Conservation (phyloP, 257 asterid species). For the Primulina huaijiensis region DNA sequence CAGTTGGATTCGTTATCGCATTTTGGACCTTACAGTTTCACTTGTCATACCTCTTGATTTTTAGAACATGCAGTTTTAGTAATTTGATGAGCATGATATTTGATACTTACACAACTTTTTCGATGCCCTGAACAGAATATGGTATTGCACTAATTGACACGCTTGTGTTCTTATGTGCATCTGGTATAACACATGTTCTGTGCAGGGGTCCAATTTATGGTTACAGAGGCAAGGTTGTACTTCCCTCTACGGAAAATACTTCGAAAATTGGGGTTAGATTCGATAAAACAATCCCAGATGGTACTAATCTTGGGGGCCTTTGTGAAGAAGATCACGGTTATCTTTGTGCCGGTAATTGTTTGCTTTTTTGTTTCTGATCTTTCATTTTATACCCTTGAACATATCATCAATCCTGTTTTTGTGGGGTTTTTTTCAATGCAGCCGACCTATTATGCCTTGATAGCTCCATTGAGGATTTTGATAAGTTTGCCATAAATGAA, state of each 20-base stretch:
- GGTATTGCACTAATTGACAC: constrained; percentile 13
- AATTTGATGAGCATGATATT: background rate
- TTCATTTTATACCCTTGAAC: constrained; percentile 1
- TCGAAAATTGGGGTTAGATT: constrained; percentile 90
- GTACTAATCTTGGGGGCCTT: constrained; percentile 86
- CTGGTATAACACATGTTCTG: constrained; percentile 14
- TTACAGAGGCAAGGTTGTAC: constrained; percentile 75
- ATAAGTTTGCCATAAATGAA: constrained; percentile 70
- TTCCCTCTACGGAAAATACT: constrained; percentile 77
- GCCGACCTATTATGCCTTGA: constrained; percentile 79
- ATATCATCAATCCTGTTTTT: constrained; percentile 2
- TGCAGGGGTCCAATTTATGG: constrained; percentile 77
- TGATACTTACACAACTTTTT: background rate
- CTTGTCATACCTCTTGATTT: background rate
- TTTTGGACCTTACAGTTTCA: too few species aligned
- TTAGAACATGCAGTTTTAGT: background rate
- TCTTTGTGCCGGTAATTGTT: constrained; percentile 69
- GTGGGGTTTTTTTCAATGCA: constrained; percentile 33
- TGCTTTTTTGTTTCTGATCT: constrained; percentile 14
- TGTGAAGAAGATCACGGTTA: constrained; percentile 90
- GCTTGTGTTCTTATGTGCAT: constrained; percentile 15
- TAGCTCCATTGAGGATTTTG: constrained; percentile 62
- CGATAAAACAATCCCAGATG: constrained; percentile 74
- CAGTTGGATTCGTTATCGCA: too few species aligned
- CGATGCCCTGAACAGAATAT: constrained; percentile 12